A percentile compares a stretch with the other conserved stretches of the same genome.
phyloP scores from a whole-genome alignment of 148 eudicot genomes.

The Vaccinium corymbosum region DNA sequence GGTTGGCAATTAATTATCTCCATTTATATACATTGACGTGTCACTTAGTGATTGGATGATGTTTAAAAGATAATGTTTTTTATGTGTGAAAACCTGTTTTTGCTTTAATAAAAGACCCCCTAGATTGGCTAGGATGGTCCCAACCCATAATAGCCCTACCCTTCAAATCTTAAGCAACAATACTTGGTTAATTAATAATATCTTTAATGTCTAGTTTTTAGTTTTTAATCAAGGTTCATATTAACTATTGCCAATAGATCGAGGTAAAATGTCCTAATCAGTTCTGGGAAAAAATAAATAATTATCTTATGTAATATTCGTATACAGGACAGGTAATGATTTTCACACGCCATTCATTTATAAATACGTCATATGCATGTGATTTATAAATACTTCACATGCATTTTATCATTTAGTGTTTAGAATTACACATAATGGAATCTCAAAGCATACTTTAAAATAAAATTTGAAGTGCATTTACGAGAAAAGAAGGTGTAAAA shows the following conservation, averaged over 20 bases:
- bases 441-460: background rate
- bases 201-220: background rate
- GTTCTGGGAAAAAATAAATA: background rate
- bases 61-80: background rate
- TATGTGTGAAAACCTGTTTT: background rate
- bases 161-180: background rate
- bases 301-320: no score
- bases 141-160: background rate
- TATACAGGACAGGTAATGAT: background rate
- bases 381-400: background rate
- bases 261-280: background rate
- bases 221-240: background rate
- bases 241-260: background rate
- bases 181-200: background rate
- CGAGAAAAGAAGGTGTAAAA: background rate
- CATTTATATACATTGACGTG: background rate
- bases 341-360: background rate
- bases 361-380: background rate
- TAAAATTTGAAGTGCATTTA: background rate
- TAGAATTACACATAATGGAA: background rate
- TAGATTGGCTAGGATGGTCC: slow-evolving; percentile 5
- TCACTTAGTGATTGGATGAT: background rate
- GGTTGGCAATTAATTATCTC: background rate
- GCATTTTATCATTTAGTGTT: background rate
- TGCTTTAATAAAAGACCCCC: background rate